These are phyloP conservation scores for Triangularia setosa DNA, from an alignment of 2,329 filamentous ascomycete genomes.

Conservation along the genomic window DNA sequence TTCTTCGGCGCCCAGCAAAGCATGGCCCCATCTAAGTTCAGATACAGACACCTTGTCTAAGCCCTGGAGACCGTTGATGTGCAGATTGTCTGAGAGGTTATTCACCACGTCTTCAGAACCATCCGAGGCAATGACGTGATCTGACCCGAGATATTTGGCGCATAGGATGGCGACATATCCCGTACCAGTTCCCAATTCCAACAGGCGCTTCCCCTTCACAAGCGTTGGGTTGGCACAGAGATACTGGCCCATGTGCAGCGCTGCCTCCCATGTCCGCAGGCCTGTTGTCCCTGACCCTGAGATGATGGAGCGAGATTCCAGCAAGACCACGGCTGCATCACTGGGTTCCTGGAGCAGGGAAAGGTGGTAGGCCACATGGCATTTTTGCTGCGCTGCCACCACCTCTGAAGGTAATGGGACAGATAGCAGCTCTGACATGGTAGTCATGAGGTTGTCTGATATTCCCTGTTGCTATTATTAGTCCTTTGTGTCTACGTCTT, in stretches of 20 bases:
- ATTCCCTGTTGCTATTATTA: constrained; percentile 61
- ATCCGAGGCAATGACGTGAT: constrained; percentile 65
- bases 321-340: constrained; percentile 50
- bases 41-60: constrained; percentile 43
- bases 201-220: constrained; percentile 53
- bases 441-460: constrained; percentile 72
- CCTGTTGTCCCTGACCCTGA: constrained; percentile 71
- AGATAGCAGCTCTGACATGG: constrained; percentile 62
- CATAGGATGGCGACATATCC: constrained; percentile 72
- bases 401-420: constrained; percentile 61
- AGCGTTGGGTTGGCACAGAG: constrained; percentile 48
- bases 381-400: constrained; percentile 64
- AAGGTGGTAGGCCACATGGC: constrained; percentile 68
- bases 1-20: constrained; percentile 55
- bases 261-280: constrained; percentile 76
- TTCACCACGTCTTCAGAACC: constrained; percentile 70
- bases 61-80: constrained; percentile 61
- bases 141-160: constrained; percentile 59
- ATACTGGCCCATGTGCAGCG: constrained; percentile 68
- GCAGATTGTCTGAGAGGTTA: constrained; percentile 62
- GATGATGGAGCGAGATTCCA: constrained; percentile 66
- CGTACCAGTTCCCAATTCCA: constrained; percentile 74
- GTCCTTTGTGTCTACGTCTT: background rate
- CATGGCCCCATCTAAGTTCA: constrained; percentile 62
- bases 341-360: constrained; percentile 32